Evolutionary conservation across 2,329 filamentous ascomycete genomes (phyloP).

Genomic region (Fusarium sp.): DNA sequence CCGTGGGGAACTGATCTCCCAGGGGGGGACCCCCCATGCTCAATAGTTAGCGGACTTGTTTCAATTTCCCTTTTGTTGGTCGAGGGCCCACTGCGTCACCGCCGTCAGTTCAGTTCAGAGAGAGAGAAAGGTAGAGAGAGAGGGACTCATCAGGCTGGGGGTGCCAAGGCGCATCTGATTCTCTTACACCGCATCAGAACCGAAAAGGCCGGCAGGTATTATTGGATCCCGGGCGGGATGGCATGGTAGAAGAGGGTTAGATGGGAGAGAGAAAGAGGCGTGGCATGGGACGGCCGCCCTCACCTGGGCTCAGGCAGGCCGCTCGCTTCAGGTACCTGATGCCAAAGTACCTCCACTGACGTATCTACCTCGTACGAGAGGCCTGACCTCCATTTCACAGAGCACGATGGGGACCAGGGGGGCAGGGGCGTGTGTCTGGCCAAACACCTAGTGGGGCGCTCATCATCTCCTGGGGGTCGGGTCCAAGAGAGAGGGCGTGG

Average conservation of each 20-base stretch:
- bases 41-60: constrained; percentile 31
- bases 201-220: constrained; percentile 14
- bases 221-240: constrained; percentile 6
- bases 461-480: constrained; percentile 33
- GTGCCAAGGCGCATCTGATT: constrained; percentile 14
- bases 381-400: constrained; percentile 36
- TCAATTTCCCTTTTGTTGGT: constrained; percentile 42
- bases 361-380: constrained; percentile 45
- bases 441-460: constrained; percentile 20
- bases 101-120: constrained; percentile 18
- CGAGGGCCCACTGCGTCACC: constrained; percentile 38
- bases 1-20: constrained; percentile 17
- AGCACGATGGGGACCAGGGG: constrained; percentile 7
- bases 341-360: constrained; percentile 44
- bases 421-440: constrained; percentile 10
- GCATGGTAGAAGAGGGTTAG: background rate
- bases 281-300: background rate
- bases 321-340: constrained; percentile 43
- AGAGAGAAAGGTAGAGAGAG: constrained; percentile 1
- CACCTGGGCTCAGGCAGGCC: constrained; percentile 6
- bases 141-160: background rate
- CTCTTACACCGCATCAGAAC: constrained; percentile 37
- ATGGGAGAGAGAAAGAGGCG: background rate
- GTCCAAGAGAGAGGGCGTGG: constrained; percentile 21
- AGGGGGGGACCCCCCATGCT: constrained; percentile 24